Conservation (phyloP, 1,284 basidiomycete genomes). For the Pisolithus thermaeus region DNA sequence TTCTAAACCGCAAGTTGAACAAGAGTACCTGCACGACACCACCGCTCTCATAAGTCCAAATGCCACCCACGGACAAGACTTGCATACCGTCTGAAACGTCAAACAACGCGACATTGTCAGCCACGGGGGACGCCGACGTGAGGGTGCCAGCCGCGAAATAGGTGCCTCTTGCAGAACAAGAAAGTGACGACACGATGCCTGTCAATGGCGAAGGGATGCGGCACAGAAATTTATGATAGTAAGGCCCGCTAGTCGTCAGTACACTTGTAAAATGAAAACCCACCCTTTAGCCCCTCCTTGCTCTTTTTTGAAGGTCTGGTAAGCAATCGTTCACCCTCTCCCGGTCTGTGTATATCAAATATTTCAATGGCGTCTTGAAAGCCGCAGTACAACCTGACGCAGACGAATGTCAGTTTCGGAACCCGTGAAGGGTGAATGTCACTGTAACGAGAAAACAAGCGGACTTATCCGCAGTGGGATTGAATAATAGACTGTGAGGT, state of each 20-base stretch:
- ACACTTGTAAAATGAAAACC: background rate
- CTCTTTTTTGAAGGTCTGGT: conserved; percentile 76
- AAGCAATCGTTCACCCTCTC: conserved; percentile 67
- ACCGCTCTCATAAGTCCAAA: conserved; percentile 21
- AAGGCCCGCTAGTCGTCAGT: background rate
- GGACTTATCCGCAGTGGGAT: conserved; percentile 61
- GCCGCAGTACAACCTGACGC: conserved; percentile 77
- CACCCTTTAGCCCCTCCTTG: conserved; percentile 81
- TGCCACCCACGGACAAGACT: conserved; percentile 53
- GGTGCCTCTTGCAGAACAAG: conserved; percentile 61
- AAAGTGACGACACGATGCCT: conserved; percentile 83
- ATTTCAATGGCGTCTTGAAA: conserved; percentile 87
- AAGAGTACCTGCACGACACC: conserved; percentile 61
- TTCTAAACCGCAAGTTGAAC: background rate
- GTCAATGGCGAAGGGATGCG: background rate
- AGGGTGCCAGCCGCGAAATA: conserved; percentile 73
- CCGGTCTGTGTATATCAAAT: conserved; percentile 72
- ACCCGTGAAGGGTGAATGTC: background rate
- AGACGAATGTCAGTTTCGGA: background rate
- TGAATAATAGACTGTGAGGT: conserved; percentile 79
- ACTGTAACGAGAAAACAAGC: conserved; percentile 11
- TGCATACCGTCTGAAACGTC: conserved; percentile 46
- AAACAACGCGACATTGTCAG: conserved; percentile 71
- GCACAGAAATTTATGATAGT: background rate
- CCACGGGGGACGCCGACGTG: conserved; percentile 41